Evolutionary conservation across 345 rosid genomes (phyloP), one percentile per base, ranked within the genome.

Genomic region (Eutrema yunnanense): DNA sequence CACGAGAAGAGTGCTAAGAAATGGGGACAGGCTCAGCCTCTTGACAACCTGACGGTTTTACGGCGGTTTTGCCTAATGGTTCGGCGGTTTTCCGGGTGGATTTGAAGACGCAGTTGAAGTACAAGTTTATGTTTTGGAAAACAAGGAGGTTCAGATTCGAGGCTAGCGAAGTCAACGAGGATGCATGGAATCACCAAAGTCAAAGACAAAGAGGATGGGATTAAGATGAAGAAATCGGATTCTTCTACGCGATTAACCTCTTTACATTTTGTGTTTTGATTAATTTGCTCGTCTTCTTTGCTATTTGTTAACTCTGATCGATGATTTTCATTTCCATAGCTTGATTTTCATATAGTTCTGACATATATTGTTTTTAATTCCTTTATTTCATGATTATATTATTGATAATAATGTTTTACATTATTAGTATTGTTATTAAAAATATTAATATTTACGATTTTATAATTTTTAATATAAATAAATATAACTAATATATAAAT

Each of bases 61-160:
- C 50, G 16, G 83, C 77, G 8, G 81, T 78, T 76, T 79, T 19
- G 3, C 43, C 40, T 16, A 84, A 82, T 65, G 80, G 82, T 37
- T 48, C 81, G 41, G 73, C 67, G 56, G 62, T 70, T 65, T 85
- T 89, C 64, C 55, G 92, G 82, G 75, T 91, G 73, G 90, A 89
- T 82, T 29, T 94, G 86, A 80, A 60, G 30, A 88, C 95, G 19
- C 41, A 59, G 8, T 90, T 91, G 65, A 86, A 90, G 67, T 89
- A 81, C 81, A 88, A 83, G 89, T 82, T 86, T 75, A 4, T 86
- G 26, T 58, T 71, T 1, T 89, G 87, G 88, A 79, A 73, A 71
- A 94, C 96, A 0, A 86, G 9, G 90, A 16, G 16, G 16, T 16
- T 16, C 16, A 16, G 16, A 16, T 16, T 16, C 16, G 16, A 16